Evolutionary conservation across 2,329 filamentous ascomycete genomes (phyloP).

Genomic region (Uncinocarpus reesii): DNA sequence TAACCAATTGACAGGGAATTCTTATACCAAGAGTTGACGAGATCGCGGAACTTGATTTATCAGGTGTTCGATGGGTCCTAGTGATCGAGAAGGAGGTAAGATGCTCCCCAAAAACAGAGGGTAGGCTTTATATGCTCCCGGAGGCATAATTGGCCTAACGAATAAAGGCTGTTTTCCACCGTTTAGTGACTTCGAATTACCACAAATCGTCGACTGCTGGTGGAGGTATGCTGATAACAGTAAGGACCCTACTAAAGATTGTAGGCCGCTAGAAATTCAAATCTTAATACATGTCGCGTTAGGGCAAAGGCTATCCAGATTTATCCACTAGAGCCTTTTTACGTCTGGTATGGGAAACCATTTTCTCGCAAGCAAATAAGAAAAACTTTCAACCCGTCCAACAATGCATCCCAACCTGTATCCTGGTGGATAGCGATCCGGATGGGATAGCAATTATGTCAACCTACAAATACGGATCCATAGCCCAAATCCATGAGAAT

Average conservation of each 20-base stretch:
- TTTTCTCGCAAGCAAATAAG: neutral
- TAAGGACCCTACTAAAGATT: slow-evolving; percentile 30
- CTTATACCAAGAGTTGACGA: slow-evolving; percentile 43
- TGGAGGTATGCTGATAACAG: slow-evolving; percentile 48
- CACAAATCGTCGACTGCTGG: slow-evolving; percentile 35
- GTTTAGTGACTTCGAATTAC: slow-evolving; percentile 41
- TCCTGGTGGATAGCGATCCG: slow-evolving; percentile 51
- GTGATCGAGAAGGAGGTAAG: slow-evolving; percentile 54
- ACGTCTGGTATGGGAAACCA: slow-evolving; percentile 32
- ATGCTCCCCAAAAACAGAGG: neutral
- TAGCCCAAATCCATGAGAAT: slow-evolving; percentile 46
- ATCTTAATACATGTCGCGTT: neutral
- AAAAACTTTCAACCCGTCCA: slow-evolving; percentile 18
- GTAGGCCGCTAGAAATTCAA: no score
- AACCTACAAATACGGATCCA: slow-evolving; percentile 53
- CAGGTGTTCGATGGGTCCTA: slow-evolving; percentile 46
- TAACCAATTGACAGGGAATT: slow-evolving; percentile 35
- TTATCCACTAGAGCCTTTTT: slow-evolving; percentile 47
- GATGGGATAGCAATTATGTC: slow-evolving; percentile 54
- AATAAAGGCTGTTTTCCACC: slow-evolving; percentile 49
- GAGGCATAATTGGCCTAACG: neutral
- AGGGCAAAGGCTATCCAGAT: slow-evolving; percentile 58
- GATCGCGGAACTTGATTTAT: slow-evolving; percentile 38
- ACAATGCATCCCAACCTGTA: slow-evolving; percentile 40
- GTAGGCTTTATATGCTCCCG: neutral